A percentile compares a stretch with the other conserved stretches of the same genome.
phyloP scores from a whole-genome alignment of 495 filamentous ascomycete species.

The Usnea hakonensis region DNA sequence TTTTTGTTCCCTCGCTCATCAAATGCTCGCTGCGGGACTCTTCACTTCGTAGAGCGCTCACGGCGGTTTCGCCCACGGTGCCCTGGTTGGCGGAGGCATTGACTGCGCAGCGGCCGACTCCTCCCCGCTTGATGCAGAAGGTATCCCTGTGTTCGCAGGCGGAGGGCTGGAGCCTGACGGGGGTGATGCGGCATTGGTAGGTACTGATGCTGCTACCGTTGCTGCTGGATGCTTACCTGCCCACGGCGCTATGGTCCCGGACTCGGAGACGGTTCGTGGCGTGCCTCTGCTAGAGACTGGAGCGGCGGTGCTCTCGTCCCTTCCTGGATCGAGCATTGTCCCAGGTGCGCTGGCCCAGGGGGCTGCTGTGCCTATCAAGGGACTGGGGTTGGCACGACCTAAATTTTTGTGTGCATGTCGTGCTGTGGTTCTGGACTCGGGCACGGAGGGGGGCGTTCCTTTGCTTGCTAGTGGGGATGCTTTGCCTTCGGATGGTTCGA shows the following conservation, averaged over 20 bases:
- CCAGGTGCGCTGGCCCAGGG: not conserved
- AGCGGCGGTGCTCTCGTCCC: not conserved
- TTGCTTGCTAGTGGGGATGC: not conserved
- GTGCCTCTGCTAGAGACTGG: not conserved
- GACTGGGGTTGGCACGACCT: not conserved
- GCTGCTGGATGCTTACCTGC: not conserved
- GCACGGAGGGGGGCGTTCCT: not conserved
- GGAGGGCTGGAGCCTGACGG: not conserved
- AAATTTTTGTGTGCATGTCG: too few species aligned
- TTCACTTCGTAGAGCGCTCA: too few species aligned
- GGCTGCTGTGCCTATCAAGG: not conserved
- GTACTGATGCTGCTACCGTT: not conserved
- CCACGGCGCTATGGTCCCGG: not conserved
- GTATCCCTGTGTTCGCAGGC: not conserved
- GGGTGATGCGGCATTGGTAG: not conserved
- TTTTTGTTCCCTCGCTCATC: too few species aligned
- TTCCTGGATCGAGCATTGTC: not conserved
- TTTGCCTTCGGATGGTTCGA: not conserved
- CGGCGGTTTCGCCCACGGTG: conserved; percentile 18
- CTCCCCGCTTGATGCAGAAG: not conserved
- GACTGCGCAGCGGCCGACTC: not conserved
- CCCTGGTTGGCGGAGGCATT: conserved; percentile 20
- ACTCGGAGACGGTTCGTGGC: not conserved
- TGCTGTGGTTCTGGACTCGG: too few species aligned
- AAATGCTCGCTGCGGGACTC: too few species aligned